Evolutionary conservation across 257 asterid species (phyloP).

Genomic region (Solanum clarkiae): DNA sequence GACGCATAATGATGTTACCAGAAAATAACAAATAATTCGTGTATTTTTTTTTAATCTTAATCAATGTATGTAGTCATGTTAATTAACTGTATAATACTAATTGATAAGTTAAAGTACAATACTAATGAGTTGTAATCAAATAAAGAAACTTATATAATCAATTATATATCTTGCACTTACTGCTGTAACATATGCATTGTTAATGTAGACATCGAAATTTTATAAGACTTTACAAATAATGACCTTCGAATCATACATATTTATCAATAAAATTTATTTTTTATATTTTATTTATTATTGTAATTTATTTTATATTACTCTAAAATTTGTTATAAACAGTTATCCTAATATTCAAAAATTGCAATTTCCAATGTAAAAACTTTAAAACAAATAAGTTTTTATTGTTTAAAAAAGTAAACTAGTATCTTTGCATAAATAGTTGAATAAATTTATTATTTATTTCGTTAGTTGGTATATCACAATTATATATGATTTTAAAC

Average conservation of each 20-base stretch:
- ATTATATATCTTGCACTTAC: background rate
- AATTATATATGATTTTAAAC: no score
- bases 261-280: no score
- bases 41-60: background rate
- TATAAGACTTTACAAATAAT: no score
- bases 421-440: no score
- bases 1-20: background rate
- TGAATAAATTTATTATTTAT: no score
- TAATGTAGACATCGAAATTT: no score
- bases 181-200: no score
- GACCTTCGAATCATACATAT: no score
- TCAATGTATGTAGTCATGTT: background rate
- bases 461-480: no score
- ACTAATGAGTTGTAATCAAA: background rate
- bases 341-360: background rate
- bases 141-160: background rate
- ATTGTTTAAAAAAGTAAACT: background rate
- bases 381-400: background rate
- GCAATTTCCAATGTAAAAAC: background rate
- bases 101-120: background rate
- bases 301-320: no score
- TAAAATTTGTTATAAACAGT: no score
- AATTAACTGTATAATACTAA: background rate
- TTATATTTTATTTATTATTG: no score
- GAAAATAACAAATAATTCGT: background rate